Evolutionary conservation across 2,329 filamentous ascomycete species (phyloP).

Genomic region (Verticillium isaacii): DNA sequence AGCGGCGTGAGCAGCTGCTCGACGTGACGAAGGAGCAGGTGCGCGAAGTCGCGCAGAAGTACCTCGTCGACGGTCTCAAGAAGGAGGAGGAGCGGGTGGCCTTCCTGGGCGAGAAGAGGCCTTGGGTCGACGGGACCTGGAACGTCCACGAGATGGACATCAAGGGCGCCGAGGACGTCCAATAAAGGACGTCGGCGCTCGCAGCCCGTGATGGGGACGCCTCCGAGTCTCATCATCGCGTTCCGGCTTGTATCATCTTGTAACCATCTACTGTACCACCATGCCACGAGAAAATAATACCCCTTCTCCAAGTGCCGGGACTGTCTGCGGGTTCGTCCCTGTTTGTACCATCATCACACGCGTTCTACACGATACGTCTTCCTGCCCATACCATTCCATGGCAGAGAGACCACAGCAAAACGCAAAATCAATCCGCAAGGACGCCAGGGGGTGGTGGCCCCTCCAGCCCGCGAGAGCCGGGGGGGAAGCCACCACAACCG

Average conservation of each 20-base stretch:
- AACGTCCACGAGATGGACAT: slow-evolving; percentile 70
- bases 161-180: slow-evolving; percentile 26
- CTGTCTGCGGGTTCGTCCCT: background rate
- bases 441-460: background rate
- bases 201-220: no score
- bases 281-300: slow-evolving; percentile 12
- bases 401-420: slow-evolving; percentile 55
- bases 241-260: background rate
- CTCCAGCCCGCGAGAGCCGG: background rate
- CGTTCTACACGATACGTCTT: slow-evolving; percentile 65
- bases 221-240: no score
- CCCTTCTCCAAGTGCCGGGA: slow-evolving; percentile 7
- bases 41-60: slow-evolving; percentile 73
- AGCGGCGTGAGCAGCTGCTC: slow-evolving; percentile 74
- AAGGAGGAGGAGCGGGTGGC: slow-evolving; percentile 58
- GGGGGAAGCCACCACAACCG: slow-evolving; percentile 8
- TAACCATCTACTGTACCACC: slow-evolving; percentile 1
- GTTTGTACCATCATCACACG: slow-evolving; percentile 19
- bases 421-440: slow-evolving; percentile 48
- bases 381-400: slow-evolving; percentile 40
- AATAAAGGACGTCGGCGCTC: background rate
- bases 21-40: slow-evolving; percentile 82
- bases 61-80: slow-evolving; percentile 64
- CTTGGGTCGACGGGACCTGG: slow-evolving; percentile 74
- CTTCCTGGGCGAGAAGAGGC: slow-evolving; percentile 78